A percentile compares a stretch with the other conserved stretches of the same genome.
phyloP scores from a whole-genome alignment of 192 early-diverging fungal genomes.

The Backusella tuberculispora region DNA sequence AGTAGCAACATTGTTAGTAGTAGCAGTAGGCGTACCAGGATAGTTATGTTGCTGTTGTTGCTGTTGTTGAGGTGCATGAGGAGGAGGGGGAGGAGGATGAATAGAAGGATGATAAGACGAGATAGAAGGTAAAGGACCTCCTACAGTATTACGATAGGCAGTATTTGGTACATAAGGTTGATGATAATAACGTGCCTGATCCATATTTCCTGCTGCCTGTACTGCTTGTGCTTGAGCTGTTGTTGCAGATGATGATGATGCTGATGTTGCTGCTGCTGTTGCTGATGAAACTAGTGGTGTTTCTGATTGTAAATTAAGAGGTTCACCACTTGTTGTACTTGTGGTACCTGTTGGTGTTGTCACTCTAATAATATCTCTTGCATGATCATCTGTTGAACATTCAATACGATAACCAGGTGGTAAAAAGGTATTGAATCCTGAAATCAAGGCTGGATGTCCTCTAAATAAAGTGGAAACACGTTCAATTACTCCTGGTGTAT shows the following conservation, averaged over 20 bases:
- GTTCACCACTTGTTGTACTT: slow-evolving; percentile 49
- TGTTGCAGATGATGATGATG: background rate
- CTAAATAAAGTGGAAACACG: slow-evolving; percentile 94
- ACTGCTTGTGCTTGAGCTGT: background rate
- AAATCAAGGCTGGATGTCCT: slow-evolving; percentile 86
- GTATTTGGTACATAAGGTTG: background rate
- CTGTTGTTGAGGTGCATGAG: background rate
- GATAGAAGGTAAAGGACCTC: background rate
- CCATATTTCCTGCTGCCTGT: background rate
- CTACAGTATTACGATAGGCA: background rate
- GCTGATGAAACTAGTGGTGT: background rate
- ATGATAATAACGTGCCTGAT: background rate
- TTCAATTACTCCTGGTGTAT: slow-evolving; percentile 96
- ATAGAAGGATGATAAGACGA: slow-evolving; percentile 3
- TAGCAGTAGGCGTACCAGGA: background rate
- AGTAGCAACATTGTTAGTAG: background rate
- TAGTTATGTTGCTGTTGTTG: background rate
- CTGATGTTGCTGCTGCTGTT: slow-evolving; percentile 19
- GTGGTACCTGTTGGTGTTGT: slow-evolving; percentile 83
- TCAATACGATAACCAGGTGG: slow-evolving; percentile 97
- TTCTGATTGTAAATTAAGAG: slow-evolving; percentile 24
- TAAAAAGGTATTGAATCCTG: slow-evolving; percentile 98
- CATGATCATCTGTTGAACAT: slow-evolving; percentile 76
- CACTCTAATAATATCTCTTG: slow-evolving; percentile 77
- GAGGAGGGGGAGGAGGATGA: background rate